phyloP scores from a whole-genome alignment of 257 asterid genomes.

The Fraxinus quadrangulata region DNA sequence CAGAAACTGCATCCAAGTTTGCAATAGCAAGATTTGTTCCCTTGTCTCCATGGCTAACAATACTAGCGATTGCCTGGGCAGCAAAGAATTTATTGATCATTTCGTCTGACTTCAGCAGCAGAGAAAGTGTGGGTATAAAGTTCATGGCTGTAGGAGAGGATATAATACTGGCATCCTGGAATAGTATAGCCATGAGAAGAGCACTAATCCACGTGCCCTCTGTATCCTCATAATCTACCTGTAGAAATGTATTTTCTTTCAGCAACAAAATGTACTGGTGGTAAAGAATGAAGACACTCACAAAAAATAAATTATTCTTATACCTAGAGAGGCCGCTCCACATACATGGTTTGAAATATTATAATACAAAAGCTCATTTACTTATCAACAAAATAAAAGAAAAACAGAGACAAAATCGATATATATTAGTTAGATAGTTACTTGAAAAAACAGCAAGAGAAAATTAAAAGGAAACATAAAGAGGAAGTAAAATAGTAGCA shows the following conservation, averaged over 20 bases:
- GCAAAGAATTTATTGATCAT: constrained; percentile 71
- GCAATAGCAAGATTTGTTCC: constrained; percentile 66
- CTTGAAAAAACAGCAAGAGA: constrained; percentile 10
- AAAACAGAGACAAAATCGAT: background rate
- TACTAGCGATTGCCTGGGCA: constrained; percentile 86
- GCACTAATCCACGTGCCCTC: constrained; percentile 83
- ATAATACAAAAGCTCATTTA: background rate
- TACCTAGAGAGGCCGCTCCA: constrained; percentile 1
- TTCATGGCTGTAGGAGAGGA: constrained; percentile 54
- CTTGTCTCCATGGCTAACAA: constrained; percentile 63
- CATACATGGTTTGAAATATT: constrained; percentile 3
- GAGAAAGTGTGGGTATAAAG: constrained; percentile 53
- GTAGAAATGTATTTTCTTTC: constrained; percentile 33
- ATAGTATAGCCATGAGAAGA: constrained; percentile 71
- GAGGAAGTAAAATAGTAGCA: constrained; percentile 1
- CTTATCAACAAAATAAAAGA: background rate
- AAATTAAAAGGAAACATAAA: background rate
- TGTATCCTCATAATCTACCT: constrained; percentile 73
- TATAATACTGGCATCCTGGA: constrained; percentile 61
- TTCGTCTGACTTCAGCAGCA: constrained; percentile 69
- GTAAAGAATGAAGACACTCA: background rate
- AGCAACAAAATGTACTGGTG: constrained; percentile 22
- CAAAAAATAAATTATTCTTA: constrained; percentile 15
- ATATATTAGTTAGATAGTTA: background rate
- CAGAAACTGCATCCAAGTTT: constrained; percentile 70